These are phyloP conservation scores for Botryobasidium botryosum DNA, from an alignment of 768 basidiomycete species.

Conservation along the genomic window DNA sequence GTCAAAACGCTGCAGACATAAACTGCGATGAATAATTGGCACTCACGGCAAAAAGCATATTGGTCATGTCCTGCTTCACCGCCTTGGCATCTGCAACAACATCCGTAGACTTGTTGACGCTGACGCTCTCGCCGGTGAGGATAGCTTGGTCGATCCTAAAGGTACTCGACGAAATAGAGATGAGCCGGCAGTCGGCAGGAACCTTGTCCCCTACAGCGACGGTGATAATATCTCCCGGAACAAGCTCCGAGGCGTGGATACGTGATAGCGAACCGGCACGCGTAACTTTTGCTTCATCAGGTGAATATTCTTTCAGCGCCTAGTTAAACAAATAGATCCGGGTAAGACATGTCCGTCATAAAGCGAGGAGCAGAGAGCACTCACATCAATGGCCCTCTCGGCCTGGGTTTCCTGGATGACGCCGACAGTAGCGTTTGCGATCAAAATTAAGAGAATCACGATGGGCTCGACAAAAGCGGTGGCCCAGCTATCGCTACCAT, in stretches of 20 bases:
- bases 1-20: not conserved
- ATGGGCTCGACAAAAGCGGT: conserved; percentile 90
- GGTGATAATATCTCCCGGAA: conserved; percentile 85
- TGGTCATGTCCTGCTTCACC: conserved; percentile 96
- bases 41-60: conserved; percentile 83
- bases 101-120: conserved; percentile 65
- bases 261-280: conserved; percentile 52
- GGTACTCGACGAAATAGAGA: conserved; percentile 81
- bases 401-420: conserved; percentile 95
- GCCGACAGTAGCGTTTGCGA: conserved; percentile 95
- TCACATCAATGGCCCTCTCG: conserved; percentile 90
- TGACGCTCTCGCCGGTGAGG: conserved; percentile 83
- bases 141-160: conserved; percentile 95
- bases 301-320: conserved; percentile 95
- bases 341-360: not conserved
- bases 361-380: conserved; percentile 19
- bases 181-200: conserved; percentile 82
- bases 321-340: conserved; percentile 20
- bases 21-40: not conserved
- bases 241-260: conserved; percentile 75
- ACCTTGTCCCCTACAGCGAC: conserved; percentile 91
- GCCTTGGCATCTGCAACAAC: conserved; percentile 56
- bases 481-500: conserved; percentile 29
- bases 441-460: conserved; percentile 87
- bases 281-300: conserved; percentile 84